These are phyloP conservation scores for Neofusicoccum umdonicola DNA, from an alignment of 2,329 filamentous ascomycete genomes.

Conservation along the genomic window DNA sequence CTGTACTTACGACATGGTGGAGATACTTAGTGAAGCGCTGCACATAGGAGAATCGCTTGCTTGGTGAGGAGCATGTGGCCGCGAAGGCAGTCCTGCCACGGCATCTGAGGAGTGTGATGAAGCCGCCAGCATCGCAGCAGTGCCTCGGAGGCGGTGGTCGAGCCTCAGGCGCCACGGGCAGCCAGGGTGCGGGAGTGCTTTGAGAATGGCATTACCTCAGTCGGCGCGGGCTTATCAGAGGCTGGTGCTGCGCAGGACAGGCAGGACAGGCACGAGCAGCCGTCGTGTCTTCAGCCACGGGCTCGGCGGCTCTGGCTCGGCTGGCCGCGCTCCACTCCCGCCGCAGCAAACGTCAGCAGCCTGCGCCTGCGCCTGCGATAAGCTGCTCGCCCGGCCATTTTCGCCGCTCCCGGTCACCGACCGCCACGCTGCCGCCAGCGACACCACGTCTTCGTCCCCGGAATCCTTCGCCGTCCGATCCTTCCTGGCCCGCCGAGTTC, in stretches of 20 bases:
- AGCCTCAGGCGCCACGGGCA: no score
- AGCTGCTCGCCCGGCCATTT: background rate
- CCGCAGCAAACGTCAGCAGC: background rate
- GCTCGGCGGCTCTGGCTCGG: background rate
- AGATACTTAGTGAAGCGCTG: background rate
- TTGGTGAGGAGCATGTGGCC: background rate
- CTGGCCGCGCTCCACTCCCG: background rate
- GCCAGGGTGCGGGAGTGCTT: background rate
- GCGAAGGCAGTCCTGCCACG: no score
- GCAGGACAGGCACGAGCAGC: no score
- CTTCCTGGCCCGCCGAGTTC: background rate
- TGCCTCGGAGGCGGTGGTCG: no score
- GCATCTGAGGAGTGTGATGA: no score
- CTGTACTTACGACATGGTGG: background rate
- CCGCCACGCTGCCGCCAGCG: background rate
- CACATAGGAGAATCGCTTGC: background rate
- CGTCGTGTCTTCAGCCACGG: no score
- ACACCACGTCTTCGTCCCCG: background rate
- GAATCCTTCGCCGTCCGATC: background rate
- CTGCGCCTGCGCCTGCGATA: background rate
- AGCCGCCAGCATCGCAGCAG: no score
- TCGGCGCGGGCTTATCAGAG: constrained; percentile 3
- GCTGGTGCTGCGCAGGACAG: background rate
- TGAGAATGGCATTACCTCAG: constrained; percentile 14
- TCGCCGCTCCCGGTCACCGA: background rate